phyloP scores from a whole-genome alignment of 176 grass and related monocot species.

The Avena atlantica region DNA sequence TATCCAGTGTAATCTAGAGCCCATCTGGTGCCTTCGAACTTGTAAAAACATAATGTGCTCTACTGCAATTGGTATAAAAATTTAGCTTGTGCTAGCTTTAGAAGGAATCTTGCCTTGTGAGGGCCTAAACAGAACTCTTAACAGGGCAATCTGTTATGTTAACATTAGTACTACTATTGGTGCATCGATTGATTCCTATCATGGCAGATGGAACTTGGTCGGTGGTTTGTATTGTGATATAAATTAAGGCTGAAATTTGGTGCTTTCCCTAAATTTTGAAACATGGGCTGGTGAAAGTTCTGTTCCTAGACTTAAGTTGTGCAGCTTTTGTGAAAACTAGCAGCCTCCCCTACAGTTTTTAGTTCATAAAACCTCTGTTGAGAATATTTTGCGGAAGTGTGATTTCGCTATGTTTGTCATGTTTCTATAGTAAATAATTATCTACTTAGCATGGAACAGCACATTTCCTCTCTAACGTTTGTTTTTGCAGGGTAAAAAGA shows the following conservation, averaged over 20 bases:
- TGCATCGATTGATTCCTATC: neutral
- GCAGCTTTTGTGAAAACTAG: conserved; percentile 5
- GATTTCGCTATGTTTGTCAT: conserved; percentile 26
- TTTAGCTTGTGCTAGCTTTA: neutral
- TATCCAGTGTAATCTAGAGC: neutral
- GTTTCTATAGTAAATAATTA: neutral
- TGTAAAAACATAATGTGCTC: neutral
- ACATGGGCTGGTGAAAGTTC: neutral
- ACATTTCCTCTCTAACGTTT: conserved; percentile 23
- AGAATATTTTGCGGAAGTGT: conserved; percentile 29
- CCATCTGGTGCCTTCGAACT: neutral
- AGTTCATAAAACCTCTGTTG: neutral
- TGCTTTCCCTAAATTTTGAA: conserved; percentile 18
- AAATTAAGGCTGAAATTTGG: conserved; percentile 2
- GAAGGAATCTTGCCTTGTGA: neutral
- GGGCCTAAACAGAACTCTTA: neutral
- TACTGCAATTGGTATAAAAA: neutral
- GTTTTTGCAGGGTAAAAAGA: conserved; percentile 71
- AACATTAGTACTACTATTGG: neutral
- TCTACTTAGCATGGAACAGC: conserved; percentile 16
- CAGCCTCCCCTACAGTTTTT: neutral
- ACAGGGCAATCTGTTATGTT: conserved; percentile 23
- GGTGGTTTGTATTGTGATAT: conserved; percentile 15
- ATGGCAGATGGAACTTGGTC: conserved; percentile 4
- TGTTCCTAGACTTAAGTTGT: neutral